Evolutionary conservation across 371 early-diverging fungal genomes (phyloP).

Genomic region (Chytridium lagenaria): DNA sequence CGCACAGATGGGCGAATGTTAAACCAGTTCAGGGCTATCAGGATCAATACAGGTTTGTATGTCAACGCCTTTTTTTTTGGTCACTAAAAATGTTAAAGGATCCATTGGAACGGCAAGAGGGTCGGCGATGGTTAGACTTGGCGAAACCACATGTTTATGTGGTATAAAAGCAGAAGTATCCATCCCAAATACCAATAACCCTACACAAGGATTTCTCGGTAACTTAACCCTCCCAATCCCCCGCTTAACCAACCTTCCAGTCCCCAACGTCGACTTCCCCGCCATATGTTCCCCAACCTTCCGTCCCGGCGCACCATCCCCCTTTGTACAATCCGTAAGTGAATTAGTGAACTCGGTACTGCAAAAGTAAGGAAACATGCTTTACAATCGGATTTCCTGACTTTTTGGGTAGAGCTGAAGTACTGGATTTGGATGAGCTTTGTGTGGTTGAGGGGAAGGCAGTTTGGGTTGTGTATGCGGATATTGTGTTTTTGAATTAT

Average conservation of each 20-base stretch:
- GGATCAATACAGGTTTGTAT: constrained; percentile 35
- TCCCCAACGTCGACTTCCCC: constrained; percentile 90
- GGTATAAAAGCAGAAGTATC: constrained; percentile 96
- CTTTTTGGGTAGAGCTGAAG: constrained; percentile 49
- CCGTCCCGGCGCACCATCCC: constrained; percentile 86
- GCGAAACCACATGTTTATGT: constrained; percentile 89
- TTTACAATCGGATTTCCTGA: constrained; percentile 15
- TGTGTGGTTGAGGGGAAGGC: constrained; percentile 86
- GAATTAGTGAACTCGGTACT: constrained; percentile 76
- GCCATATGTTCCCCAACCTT: constrained; percentile 85
- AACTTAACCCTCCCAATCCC: neutral
- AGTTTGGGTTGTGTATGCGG: constrained; percentile 89
- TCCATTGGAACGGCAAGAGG: constrained; percentile 85
- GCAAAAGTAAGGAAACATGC: constrained; percentile 54
- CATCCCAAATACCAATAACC: constrained; percentile 69
- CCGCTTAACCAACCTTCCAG: constrained; percentile 44
- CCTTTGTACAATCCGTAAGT: constrained; percentile 83
- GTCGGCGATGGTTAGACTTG: constrained; percentile 86
- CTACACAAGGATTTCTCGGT: constrained; percentile 79
- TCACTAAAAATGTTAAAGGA: constrained; percentile 41
- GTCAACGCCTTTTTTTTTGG: neutral
- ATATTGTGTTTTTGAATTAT: constrained; percentile 87
- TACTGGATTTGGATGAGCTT: constrained; percentile 74
- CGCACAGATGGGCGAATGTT: constrained; percentile 83
- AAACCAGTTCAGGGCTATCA: constrained; percentile 29